Evolutionary conservation across 148 eudicot genomes (phyloP).

Genomic region (Selenicereus undatus): DNA sequence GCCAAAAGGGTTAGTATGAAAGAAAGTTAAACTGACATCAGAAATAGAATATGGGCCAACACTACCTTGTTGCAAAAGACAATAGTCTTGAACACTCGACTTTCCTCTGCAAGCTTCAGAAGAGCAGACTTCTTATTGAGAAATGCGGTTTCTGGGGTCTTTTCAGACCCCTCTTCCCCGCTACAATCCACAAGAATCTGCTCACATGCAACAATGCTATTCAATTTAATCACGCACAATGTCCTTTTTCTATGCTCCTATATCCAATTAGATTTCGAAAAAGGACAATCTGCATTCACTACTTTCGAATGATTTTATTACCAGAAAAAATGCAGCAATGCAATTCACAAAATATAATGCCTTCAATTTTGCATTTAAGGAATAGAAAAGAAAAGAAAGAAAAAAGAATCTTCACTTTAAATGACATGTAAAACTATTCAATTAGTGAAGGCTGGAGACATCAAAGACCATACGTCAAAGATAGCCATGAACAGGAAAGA

Average conservation of each 20-base stretch:
- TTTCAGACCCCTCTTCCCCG: slow-evolving; percentile 72
- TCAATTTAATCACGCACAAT: not conserved
- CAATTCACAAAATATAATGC: not conserved
- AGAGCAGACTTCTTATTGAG: slow-evolving; percentile 81
- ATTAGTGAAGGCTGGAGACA: not conserved
- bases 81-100: slow-evolving; percentile 69
- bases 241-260: not conserved
- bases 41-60: not conserved
- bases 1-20: slow-evolving; percentile 7
- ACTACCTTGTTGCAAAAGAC: slow-evolving; percentile 91
- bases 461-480: not conserved
- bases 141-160: slow-evolving; percentile 87
- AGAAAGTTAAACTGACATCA: slow-evolving; percentile 6
- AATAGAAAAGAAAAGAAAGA: not conserved
- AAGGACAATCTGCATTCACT: not conserved
- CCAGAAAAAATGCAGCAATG: not conserved
- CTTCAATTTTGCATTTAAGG: not conserved
- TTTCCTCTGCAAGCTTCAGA: slow-evolving; percentile 64
- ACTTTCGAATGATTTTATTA: not conserved
- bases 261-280: not conserved
- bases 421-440: not conserved
- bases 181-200: slow-evolving; percentile 96
- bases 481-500: not conserved
- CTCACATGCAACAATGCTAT: slow-evolving; percentile 5
- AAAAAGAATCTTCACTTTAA: not conserved